phyloP scores from a whole-genome alignment of 148 eudicot genomes.

The Pharnaceum exiguum region DNA sequence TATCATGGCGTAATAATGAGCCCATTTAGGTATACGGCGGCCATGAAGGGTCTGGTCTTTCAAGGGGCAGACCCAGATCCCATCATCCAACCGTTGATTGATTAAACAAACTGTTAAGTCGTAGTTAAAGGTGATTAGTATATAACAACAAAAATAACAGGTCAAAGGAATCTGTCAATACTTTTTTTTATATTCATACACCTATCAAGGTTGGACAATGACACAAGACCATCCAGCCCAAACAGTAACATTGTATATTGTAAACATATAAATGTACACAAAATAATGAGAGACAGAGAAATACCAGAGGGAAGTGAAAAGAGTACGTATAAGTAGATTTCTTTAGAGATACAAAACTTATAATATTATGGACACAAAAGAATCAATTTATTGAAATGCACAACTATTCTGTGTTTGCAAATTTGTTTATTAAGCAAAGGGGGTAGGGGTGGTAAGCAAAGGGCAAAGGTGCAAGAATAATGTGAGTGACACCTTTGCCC shows the following conservation, averaged over 20 bases:
- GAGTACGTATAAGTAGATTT: not conserved
- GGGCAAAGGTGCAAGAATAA: constrained; percentile 19
- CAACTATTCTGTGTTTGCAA: constrained; percentile 18
- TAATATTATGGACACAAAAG: constrained; percentile 24
- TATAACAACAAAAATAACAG: constrained; percentile 4
- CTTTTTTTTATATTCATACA: not conserved
- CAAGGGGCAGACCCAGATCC: constrained; percentile 3
- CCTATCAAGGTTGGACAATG: not conserved
- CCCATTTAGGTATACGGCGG: not conserved
- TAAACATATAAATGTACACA: not conserved
- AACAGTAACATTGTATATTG: not conserved
- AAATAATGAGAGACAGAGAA: not conserved
- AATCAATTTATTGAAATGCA: constrained; percentile 34
- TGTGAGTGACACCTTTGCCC: constrained; percentile 19
- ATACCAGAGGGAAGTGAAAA: not conserved
- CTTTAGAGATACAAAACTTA: not conserved
- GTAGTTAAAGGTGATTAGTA: not conserved
- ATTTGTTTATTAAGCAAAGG: constrained; percentile 23
- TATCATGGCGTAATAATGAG: constrained; percentile 8
- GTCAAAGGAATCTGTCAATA: constrained; percentile 16
- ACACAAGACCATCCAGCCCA: constrained; percentile 7
- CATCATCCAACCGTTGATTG: constrained; percentile 4
- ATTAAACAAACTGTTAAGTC: not conserved
- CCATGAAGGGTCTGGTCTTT: constrained; percentile 19
- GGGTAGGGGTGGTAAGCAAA: constrained; percentile 1